phyloP scores from a whole-genome alignment of 768 basidiomycete species.

The Leccinum rimulosum region DNA sequence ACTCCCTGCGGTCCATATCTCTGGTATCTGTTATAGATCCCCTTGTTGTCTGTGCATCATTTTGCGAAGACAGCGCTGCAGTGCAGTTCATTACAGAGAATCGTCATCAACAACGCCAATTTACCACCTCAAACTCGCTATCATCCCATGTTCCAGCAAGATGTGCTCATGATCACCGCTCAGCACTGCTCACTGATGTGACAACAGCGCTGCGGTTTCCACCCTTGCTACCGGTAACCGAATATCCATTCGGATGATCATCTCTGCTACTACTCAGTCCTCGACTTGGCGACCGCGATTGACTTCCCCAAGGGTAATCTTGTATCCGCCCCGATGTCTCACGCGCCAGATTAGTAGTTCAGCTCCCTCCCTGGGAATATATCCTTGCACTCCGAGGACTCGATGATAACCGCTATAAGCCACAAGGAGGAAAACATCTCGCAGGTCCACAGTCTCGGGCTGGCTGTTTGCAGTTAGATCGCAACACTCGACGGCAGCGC shows the following conservation, averaged over 20 bases:
- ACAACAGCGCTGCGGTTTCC: neutral
- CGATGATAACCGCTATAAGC: slow-evolving; percentile 8
- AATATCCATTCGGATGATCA: slow-evolving; percentile 7
- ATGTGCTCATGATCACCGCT: neutral
- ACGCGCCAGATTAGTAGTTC: slow-evolving; percentile 19
- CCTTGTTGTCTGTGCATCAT: slow-evolving; percentile 19
- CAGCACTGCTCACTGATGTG: neutral
- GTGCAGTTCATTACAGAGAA: slow-evolving; percentile 12
- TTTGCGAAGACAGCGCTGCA: slow-evolving; percentile 21
- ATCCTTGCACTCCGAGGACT: slow-evolving; percentile 29
- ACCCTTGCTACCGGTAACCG: slow-evolving; percentile 1
- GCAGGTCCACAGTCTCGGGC: slow-evolving; percentile 10
- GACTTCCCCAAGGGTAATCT: slow-evolving; percentile 12
- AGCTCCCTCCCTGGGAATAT: slow-evolving; percentile 13
- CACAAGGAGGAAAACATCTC: slow-evolving; percentile 7
- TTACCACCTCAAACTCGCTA: slow-evolving; percentile 9
- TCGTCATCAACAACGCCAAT: slow-evolving; percentile 9
- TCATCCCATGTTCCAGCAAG: neutral
- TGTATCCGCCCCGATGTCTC: slow-evolving; percentile 22
- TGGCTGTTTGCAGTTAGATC: slow-evolving; percentile 8
- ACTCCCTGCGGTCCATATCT: slow-evolving; percentile 11
- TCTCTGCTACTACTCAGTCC: slow-evolving; percentile 1
- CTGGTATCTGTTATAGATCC: slow-evolving; percentile 22
- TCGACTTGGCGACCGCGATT: slow-evolving; percentile 18
- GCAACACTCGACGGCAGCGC: slow-evolving; percentile 2